Conservation (phyloP, 2,329 filamentous ascomycete species). For the Dactylellina drechsleri region DNA sequence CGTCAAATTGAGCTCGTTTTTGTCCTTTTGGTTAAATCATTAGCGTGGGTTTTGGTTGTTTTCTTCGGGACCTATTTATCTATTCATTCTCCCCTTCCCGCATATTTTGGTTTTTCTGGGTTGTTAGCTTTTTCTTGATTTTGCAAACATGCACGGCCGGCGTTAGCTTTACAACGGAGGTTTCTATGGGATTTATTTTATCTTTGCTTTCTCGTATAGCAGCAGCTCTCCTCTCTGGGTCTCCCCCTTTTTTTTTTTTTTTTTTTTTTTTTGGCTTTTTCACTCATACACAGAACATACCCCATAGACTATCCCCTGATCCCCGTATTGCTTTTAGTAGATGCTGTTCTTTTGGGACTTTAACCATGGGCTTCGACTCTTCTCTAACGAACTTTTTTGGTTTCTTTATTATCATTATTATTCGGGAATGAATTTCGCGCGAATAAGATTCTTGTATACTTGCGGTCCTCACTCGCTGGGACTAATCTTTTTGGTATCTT, state of each 20-base stretch:
- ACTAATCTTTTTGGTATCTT: neutral
- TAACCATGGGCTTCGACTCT: constrained; percentile 16
- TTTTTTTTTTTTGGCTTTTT: constrained; percentile 1
- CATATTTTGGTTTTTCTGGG: neutral
- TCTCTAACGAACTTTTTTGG: constrained; percentile 17
- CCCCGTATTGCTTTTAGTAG: neutral
- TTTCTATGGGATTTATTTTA: constrained; percentile 35
- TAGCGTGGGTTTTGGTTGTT: constrained; percentile 41
- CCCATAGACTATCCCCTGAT: constrained; percentile 49
- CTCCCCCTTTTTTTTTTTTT: constrained; percentile 1
- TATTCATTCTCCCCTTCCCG: constrained; percentile 13
- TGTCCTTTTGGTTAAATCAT: constrained; percentile 18
- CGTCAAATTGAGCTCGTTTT: constrained; percentile 16
- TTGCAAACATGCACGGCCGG: constrained; percentile 42
- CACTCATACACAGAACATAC: constrained; percentile 39
- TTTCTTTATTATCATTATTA: neutral
- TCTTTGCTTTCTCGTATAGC: constrained; percentile 5
- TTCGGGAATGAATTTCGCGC: constrained; percentile 19
- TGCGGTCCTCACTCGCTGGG: neutral
- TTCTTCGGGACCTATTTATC: neutral
- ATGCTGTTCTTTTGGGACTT: neutral
- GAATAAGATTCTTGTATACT: constrained; percentile 8
- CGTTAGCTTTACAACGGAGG: constrained; percentile 46
- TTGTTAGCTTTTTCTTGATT: neutral
- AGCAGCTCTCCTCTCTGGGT: constrained; percentile 28